Evolutionary conservation across 1,284 basidiomycete species (phyloP), one percentile per base, ranked within the genome.

Genomic region (Sporisorium exsertum): DNA sequence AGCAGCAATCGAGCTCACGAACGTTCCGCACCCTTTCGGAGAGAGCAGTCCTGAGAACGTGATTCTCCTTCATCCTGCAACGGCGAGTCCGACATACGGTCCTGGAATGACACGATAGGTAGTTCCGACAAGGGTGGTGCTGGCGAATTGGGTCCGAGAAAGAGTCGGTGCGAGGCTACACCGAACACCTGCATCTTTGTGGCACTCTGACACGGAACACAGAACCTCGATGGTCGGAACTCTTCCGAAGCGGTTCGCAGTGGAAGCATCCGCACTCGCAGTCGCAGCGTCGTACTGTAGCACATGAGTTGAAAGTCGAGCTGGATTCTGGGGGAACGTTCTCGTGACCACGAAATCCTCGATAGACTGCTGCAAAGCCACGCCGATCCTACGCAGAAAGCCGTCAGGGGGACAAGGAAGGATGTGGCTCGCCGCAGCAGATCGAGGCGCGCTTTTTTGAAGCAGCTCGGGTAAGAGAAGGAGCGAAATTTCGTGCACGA

Each of bases 151-250:
- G n/a, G n/a, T 8, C 8, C 1, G 40, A 10, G 8, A 43, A 15
- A 8, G 8, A 43, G 40, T 29, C 37, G 37, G 37, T 54, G 35
- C 37, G 37, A 54, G 37, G 47, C 33, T 27, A 50, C 47, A 58
- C 57, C 50, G 42, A 18, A 20, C 26, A 12, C 33, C 13, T 10
- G 47, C 47, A n/a, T 29, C 27, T 10, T 27, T 49, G 47, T 49
- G 47, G 47, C 18, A 29, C 27, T 13, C 3, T 49, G 47, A 35
- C 46, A 26, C n/a, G 33, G 27, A 20, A 37, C 35, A 51, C 60
- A 49, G 40, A 49, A 40, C 35, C 64, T 55, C 64, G 53, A 66
- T 59, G 58, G 33, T 66, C 58, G 64, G 58, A 59, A 46, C 22
- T 27, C 26, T 46, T 55, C 45, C 52, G 64, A 65, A 24, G 27